These are phyloP conservation scores for Tricladium varicosporioides DNA, from an alignment of 2,329 filamentous ascomycete species.

Conservation along the genomic window DNA sequence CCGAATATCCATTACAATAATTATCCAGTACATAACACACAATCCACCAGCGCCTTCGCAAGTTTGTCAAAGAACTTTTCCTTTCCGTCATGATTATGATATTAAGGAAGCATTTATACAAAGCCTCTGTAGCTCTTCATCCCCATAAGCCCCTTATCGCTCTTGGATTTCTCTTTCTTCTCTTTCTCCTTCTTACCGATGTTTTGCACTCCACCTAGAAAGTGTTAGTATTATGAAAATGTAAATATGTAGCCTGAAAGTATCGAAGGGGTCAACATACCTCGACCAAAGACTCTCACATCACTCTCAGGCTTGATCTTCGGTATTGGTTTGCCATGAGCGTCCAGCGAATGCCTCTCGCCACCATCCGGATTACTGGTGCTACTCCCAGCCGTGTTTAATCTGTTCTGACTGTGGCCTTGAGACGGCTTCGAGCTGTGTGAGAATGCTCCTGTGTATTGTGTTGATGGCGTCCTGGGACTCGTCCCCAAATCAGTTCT, in stretches of 20 bases:
- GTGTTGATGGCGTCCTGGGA: no score
- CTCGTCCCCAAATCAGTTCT: no score
- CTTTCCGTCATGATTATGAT: background rate
- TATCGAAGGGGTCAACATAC: slow-evolving; percentile 38
- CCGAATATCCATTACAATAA: no score
- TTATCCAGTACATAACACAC: no score
- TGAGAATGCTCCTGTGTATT: background rate
- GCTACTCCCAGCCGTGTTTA: background rate
- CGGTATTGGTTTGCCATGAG: slow-evolving; percentile 40
- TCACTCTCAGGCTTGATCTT: slow-evolving; percentile 48
- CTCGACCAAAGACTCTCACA: slow-evolving; percentile 52
- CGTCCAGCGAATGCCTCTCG: slow-evolving; percentile 17
- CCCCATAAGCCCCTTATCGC: slow-evolving; percentile 16
- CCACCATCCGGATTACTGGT: slow-evolving; percentile 8
- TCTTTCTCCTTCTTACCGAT: slow-evolving; percentile 38
- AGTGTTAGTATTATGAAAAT: slow-evolving; percentile 4
- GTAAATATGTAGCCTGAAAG: background rate
- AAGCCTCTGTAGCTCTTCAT: slow-evolving; percentile 40
- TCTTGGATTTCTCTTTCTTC: slow-evolving; percentile 18
- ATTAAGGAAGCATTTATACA: slow-evolving; percentile 5
- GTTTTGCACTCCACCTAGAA: slow-evolving; percentile 47
- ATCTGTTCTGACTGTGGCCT: slow-evolving; percentile 1
- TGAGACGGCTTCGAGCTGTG: slow-evolving; percentile 7
- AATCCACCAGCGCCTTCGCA: no score
- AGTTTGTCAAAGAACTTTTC: background rate